phyloP scores from a whole-genome alignment of 2,329 filamentous ascomycete species.

The Dactylellina sp. region DNA sequence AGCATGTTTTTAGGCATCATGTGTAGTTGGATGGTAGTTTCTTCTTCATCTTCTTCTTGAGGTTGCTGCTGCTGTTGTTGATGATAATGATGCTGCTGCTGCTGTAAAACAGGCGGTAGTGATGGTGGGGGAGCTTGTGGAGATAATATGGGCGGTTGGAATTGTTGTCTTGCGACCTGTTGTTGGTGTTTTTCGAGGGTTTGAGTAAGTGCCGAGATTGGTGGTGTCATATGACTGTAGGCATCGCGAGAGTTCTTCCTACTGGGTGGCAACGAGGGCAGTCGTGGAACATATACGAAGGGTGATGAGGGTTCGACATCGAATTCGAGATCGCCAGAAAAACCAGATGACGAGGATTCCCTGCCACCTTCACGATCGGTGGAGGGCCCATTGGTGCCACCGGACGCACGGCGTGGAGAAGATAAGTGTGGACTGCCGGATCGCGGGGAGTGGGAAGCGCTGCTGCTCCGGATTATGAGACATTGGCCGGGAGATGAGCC shows the following conservation, averaged over 20 bases:
- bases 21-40: conserved; percentile 47
- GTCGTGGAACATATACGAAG: conserved; percentile 34
- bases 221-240: conserved; percentile 36
- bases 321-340: conserved; percentile 47
- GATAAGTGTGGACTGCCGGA: conserved; percentile 29
- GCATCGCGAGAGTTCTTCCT: conserved; percentile 47
- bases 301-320: conserved; percentile 52
- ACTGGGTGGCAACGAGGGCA: conserved; percentile 21
- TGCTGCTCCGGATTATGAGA: conserved; percentile 43
- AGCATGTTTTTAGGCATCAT: conserved; percentile 54
- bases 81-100: conserved; percentile 1
- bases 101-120: not conserved
- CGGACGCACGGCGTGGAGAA: conserved; percentile 10
- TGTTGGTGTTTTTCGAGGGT: conserved; percentile 33
- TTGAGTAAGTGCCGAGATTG: conserved; percentile 30
- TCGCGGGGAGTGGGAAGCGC: conserved; percentile 25
- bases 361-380: not conserved
- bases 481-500: conserved; percentile 45
- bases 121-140: not conserved
- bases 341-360: conserved; percentile 15
- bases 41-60: conserved; percentile 31
- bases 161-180: not conserved
- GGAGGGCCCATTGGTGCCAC: not conserved
- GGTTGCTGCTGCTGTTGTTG: not conserved
- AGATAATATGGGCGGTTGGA: not conserved